These are phyloP conservation scores for Cicer arietinum DNA, from an alignment of 306 rosid genomes.

Conservation along the genomic window DNA sequence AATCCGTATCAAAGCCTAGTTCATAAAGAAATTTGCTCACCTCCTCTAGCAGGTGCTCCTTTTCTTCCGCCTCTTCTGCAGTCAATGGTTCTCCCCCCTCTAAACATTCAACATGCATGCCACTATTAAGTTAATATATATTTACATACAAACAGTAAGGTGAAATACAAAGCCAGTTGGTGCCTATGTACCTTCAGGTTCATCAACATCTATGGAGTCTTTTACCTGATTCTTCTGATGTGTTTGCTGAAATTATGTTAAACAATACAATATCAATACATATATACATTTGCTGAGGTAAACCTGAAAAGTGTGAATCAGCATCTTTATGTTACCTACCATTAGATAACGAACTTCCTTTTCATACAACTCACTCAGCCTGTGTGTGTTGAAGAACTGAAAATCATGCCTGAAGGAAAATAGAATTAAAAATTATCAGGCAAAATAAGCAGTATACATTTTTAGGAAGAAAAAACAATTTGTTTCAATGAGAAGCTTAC, in stretches of 20 bases:
- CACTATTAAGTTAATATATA: constrained; percentile 17
- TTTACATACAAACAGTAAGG: background rate
- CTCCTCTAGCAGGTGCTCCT: constrained; percentile 84
- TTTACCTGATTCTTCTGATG: constrained; percentile 98
- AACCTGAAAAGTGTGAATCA: constrained; percentile 17
- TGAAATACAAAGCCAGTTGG: background rate
- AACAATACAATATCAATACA: constrained; percentile 38
- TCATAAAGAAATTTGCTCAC: constrained; percentile 50
- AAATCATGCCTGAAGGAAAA: constrained; percentile 80
- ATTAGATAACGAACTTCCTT: constrained; percentile 97
- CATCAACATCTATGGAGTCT: constrained; percentile 96
- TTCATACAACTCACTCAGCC: constrained; percentile 93
- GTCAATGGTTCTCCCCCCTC: constrained; percentile 96
- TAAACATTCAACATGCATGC: constrained; percentile 42
- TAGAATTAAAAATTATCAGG: constrained; percentile 22
- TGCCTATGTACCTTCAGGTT: constrained; percentile 74
- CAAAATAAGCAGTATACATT: background rate
- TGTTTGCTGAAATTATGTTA: constrained; percentile 68
- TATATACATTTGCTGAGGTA: constrained; percentile 11
- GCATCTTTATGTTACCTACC: constrained; percentile 63
- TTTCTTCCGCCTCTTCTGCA: constrained; percentile 93
- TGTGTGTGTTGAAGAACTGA: constrained; percentile 92
- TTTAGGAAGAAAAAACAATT: background rate
- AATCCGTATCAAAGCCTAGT: constrained; percentile 21
- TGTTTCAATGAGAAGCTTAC: constrained; percentile 60